Conservation (phyloP, 257 asterid genomes). For the Solanum rostratum region DNA sequence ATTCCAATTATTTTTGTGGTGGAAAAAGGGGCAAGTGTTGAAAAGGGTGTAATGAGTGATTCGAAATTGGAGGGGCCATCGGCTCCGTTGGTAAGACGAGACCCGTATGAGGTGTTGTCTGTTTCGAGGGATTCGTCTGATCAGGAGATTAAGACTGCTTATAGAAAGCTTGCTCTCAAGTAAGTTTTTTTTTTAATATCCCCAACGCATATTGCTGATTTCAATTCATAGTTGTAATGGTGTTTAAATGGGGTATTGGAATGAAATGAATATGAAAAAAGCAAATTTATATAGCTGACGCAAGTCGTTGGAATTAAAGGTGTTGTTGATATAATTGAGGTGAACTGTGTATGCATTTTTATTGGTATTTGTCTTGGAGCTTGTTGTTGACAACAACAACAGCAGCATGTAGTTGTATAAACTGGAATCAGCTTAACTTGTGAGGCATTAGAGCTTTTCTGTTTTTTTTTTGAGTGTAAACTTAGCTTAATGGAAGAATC, state of each 20-base stretch:
- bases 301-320: background rate
- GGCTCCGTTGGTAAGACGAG: conserved; percentile 66
- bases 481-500: no score
- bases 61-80: conserved; percentile 69
- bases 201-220: background rate
- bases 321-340: background rate
- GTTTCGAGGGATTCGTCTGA: conserved; percentile 87
- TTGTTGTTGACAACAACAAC: background rate
- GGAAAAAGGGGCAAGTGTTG: conserved; percentile 6
- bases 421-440: no score
- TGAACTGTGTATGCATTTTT: background rate
- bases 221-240: background rate
- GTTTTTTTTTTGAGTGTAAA: no score
- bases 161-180: conserved; percentile 97
- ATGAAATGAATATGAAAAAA: background rate
- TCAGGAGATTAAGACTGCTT: conserved; percentile 95
- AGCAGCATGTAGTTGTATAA: no score
- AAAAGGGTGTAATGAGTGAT: conserved; percentile 39
- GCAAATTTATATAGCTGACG: background rate
- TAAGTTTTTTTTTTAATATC: conserved; percentile 18
- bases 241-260: background rate
- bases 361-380: background rate
- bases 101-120: conserved; percentile 88
- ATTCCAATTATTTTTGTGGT: background rate
- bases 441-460: no score